Conservation (phyloP, 2,329 filamentous ascomycete species). For the Exophiala bonariae region DNA sequence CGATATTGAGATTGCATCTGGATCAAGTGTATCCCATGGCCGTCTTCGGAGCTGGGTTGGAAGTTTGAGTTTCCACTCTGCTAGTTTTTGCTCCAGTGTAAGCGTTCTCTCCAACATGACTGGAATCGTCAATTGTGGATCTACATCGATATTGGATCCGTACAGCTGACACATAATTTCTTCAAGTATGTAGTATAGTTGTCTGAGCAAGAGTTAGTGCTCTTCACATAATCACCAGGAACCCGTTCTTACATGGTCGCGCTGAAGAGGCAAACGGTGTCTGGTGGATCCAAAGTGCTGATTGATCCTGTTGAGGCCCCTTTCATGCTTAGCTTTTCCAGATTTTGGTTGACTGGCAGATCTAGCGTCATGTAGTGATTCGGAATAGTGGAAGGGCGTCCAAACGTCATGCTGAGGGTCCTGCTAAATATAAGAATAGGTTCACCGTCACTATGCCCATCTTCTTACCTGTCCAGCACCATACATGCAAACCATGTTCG, state of each 20-base stretch:
- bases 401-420: constrained; percentile 23
- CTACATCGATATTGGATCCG: constrained; percentile 19
- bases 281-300: constrained; percentile 16
- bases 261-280: constrained; percentile 21
- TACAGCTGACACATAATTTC: constrained; percentile 21
- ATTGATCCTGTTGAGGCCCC: constrained; percentile 5
- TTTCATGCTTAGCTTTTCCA: constrained; percentile 14
- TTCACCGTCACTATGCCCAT: background rate
- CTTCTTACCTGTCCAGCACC: constrained; percentile 18
- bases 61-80: constrained; percentile 16
- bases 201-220: constrained; percentile 6
- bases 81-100: constrained; percentile 15
- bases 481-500: constrained; percentile 23
- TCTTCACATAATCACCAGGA: background rate
- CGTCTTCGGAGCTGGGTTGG: constrained; percentile 16
- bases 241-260: constrained; percentile 16
- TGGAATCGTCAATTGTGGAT: constrained; percentile 16
- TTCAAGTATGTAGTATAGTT: constrained; percentile 19
- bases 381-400: constrained; percentile 18
- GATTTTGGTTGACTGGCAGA: constrained; percentile 19
- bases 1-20: constrained; percentile 10
- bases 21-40: constrained; percentile 17
- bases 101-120: constrained; percentile 19
- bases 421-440: constrained; percentile 3
- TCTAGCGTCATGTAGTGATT: constrained; percentile 19